Percentiles rank a stretch among this genome's conserved stretches.
Conservation (phyloP, 176 grass and related monocot genomes). For the Zea luxurians region DNA sequence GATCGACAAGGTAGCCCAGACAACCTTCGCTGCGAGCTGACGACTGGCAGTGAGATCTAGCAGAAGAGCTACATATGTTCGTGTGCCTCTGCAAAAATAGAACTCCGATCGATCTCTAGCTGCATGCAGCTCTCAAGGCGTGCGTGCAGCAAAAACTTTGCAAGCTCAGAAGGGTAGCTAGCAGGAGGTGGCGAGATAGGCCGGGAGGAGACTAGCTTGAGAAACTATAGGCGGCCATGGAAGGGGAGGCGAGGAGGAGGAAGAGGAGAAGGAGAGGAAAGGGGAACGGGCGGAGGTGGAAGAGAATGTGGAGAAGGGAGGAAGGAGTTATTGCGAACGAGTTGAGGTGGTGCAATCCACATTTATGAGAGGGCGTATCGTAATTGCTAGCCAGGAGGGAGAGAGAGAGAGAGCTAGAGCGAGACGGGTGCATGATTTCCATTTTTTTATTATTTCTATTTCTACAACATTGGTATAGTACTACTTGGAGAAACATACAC, state of each 20-base stretch:
- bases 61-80: conserved; percentile 25
- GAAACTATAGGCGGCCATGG: conserved; percentile 45
- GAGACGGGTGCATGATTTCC: neutral
- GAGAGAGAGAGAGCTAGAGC: conserved; percentile 34
- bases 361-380: conserved; percentile 89
- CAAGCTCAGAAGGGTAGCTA: conserved; percentile 45
- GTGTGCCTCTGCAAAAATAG: conserved; percentile 30
- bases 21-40: conserved; percentile 1
- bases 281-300: conserved; percentile 56
- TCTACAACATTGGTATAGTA: neutral
- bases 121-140: conserved; percentile 23
- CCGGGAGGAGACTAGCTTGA: conserved; percentile 5
- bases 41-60: conserved; percentile 50
- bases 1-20: conserved; percentile 40
- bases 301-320: conserved; percentile 66
- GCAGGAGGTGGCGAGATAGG: conserved; percentile 22
- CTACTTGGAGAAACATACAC: neutral
- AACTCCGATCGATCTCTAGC: conserved; percentile 40
- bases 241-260: conserved; percentile 34
- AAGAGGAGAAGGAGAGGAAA: conserved; percentile 47
- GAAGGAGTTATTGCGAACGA: conserved; percentile 90
- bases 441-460: neutral
- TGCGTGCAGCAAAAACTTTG: conserved; percentile 31
- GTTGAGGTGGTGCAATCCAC: conserved; percentile 94
- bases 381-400: conserved; percentile 44